Conservation (phyloP, 2,329 filamentous ascomycete genomes). For the Penicillium sp. region DNA sequence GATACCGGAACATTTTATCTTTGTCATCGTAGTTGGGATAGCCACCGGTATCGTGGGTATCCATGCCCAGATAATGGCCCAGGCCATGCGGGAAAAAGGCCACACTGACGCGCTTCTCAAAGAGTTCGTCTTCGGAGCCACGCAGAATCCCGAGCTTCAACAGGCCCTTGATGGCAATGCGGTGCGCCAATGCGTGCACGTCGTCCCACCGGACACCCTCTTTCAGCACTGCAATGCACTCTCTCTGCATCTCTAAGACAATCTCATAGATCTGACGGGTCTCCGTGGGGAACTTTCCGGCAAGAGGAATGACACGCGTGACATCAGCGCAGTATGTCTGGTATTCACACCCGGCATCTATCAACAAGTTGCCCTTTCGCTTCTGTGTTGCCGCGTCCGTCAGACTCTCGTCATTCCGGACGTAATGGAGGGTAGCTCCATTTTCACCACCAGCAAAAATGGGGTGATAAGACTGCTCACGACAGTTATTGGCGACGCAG, state of each 20-base stretch:
- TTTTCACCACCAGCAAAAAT: conserved; percentile 84
- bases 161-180: conserved; percentile 69
- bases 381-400: conserved; percentile 44
- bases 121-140: conserved; percentile 67
- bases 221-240: conserved; percentile 66
- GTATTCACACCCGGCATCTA: conserved; percentile 88
- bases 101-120: conserved; percentile 73
- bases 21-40: conserved; percentile 74
- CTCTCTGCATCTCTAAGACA: conserved; percentile 76
- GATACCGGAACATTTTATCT: conserved; percentile 82
- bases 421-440: conserved; percentile 83
- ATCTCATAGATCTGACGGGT: conserved; percentile 71
- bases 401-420: conserved; percentile 72
- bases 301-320: conserved; percentile 80
- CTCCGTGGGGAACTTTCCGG: conserved; percentile 66
- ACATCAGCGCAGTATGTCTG: conserved; percentile 84
- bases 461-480: conserved; percentile 79
- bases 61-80: conserved; percentile 87
- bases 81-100: conserved; percentile 92
- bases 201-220: conserved; percentile 70
- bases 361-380: conserved; percentile 67
- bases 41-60: conserved; percentile 84
- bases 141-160: conserved; percentile 67
- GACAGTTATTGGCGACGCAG: conserved; percentile 71
- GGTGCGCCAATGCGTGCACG: conserved; percentile 70